Evolutionary conservation across 345 rosid species (phyloP).

Genomic region (Salix caprea): DNA sequence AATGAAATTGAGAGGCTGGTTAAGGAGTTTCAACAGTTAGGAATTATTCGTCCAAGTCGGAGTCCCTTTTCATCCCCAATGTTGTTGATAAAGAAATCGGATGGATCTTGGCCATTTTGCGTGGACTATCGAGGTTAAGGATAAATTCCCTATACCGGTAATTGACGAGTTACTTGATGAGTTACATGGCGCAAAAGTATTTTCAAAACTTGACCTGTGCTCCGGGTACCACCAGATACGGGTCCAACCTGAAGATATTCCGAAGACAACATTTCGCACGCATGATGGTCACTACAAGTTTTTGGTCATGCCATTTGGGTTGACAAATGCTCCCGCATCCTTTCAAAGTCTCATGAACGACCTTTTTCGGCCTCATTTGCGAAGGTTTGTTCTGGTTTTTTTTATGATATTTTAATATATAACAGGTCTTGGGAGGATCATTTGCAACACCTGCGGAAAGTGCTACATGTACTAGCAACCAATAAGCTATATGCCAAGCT

Average conservation of each 20-base stretch:
- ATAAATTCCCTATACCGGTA: not conserved
- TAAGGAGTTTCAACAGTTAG: too few species aligned
- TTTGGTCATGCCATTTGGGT: not conserved
- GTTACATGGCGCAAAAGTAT: not conserved
- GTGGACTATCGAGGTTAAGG: too few species aligned
- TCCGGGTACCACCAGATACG: not conserved
- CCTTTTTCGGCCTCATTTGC: not conserved
- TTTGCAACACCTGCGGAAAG: not conserved
- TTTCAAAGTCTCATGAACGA: not conserved
- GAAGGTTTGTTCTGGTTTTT: too few species aligned
- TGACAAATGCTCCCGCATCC: not conserved
- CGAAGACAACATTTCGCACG: not conserved
- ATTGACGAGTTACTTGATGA: not conserved
- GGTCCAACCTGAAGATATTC: not conserved
- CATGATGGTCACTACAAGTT: not conserved
- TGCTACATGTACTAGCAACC: too few species aligned
- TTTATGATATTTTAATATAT: not conserved
- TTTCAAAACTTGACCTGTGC: not conserved
- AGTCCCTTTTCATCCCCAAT: too few species aligned
- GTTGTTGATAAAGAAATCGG: not conserved
- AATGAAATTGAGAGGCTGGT: too few species aligned
- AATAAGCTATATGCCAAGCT: too few species aligned
- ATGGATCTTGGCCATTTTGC: not conserved
- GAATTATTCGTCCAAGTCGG: too few species aligned
- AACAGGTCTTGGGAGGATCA: not conserved